Base-by-base conservation (phyloP, 768 basidiomycete species). In the Lactifluus hygrophoroides region DNA sequence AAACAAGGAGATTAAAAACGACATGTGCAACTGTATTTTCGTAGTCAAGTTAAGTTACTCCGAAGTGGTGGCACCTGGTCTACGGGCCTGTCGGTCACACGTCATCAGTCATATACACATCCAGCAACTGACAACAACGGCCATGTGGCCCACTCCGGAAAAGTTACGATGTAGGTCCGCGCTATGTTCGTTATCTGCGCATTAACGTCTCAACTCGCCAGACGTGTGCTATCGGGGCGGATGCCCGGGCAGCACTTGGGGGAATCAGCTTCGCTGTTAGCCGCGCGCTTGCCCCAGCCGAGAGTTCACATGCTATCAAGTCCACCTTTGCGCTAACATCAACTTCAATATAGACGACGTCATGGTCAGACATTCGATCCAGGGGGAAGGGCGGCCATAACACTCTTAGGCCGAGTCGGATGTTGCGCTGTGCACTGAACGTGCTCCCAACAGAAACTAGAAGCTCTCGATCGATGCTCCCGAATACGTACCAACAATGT, bases 11-110 rank as follows among this genome's bases (percentile, higher is more conserved):
- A n/a, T n/a, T n/a, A n/a, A n/a, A n/a, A n/a, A n/a, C n/a, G n/a
- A n/a, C n/a, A n/a, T n/a, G n/a, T n/a, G n/a, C n/a, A n/a, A n/a
- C n/a, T n/a, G n/a, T n/a, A n/a, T n/a, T 13, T 27, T 35, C 17
- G 32, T 35, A 32, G 47, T 30, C 30, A 28, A 58, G 40, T 35
- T 45, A 37, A 17, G 21, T 43, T 21, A 21, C 32, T 23, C 13
- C 17, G 10, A 5, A 53, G n/a, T n/a, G 32, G 5, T 23, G 17
- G 19, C 51, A 40, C 34, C 25, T 25, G 19, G 35, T 35, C 32
- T 40, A 13, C 46, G 27, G 16, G 28, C 47, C 17, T 23, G 58
- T 54, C 42, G 54, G 51, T 51, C 58, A 43, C 53, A 55, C 35
- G 54, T 56, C 58, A 48, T 42, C 51, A 54, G 32, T 25, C 27